A percentile compares a stretch with the other conserved stretches of the same genome.
Evolutionary conservation across 75 land plant genomes (phyloP).

Genomic region (Pinus tabuliformis): DNA sequence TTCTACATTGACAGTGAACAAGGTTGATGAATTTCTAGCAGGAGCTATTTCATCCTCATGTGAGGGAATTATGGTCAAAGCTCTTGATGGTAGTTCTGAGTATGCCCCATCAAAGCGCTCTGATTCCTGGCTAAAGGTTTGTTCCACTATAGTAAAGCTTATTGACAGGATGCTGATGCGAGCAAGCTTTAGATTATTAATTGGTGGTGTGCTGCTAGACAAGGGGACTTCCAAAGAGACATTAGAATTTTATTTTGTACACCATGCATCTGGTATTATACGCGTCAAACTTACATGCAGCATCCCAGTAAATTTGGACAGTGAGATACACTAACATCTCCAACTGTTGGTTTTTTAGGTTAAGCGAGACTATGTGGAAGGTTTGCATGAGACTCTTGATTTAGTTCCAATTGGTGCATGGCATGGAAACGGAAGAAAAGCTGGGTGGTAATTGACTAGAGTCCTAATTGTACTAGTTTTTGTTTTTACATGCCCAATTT

Average conservation of each 20-base stretch:
- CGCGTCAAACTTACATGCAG: neutral
- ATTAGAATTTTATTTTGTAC: neutral
- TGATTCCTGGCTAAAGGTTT: slow-evolving; percentile 96
- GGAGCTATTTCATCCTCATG: slow-evolving; percentile 74
- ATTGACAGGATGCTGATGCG: neutral
- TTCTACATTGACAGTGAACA: slow-evolving; percentile 33
- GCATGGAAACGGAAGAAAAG: slow-evolving; percentile 99
- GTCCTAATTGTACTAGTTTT: neutral
- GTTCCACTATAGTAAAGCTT: neutral
- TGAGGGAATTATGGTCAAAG: slow-evolving; percentile 96
- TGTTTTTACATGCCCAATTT: neutral
- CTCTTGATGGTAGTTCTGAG: slow-evolving; percentile 81
- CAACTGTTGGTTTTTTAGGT: slow-evolving; percentile 40
- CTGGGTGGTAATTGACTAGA: slow-evolving; percentile 74
- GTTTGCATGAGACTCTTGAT: slow-evolving; percentile 84
- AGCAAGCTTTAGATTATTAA: neutral
- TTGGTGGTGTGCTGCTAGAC: neutral
- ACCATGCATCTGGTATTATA: neutral
- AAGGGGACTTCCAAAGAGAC: neutral
- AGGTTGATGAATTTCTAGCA: slow-evolving; percentile 68
- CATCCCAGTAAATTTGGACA: neutral
- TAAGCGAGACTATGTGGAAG: slow-evolving; percentile 94
- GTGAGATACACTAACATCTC: neutral
- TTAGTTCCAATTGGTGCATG: slow-evolving; percentile 99
- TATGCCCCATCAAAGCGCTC: slow-evolving; percentile 91